Evolutionary conservation across 306 rosid species (phyloP), one percentile per base, ranked within the genome.

Genomic region (Lathyrus sativus): DNA sequence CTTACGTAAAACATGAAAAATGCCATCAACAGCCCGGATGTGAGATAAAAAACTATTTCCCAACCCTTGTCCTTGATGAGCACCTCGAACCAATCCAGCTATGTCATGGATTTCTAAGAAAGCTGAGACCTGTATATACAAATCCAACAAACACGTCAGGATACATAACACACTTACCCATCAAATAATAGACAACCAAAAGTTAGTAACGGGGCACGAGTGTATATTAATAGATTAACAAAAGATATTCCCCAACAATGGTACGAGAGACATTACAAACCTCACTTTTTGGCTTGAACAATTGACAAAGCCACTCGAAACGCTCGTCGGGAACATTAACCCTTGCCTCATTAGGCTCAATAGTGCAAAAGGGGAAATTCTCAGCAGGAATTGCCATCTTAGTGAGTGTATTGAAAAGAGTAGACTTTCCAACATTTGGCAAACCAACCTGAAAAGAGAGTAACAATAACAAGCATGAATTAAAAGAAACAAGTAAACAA

Each of bases 361-460:
- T 95, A 60, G 99, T 95, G 82, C 99, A 95, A 79, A 95, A 95
- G 13, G 99, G 99, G 81, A 95, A 95, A 79, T 95, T 95, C 82
- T 95, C 99, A 2, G 99, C 99, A 67, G 99, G 97, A 53, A 90
- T 90, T 29, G 92, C 67, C 86, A 95, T 38, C 84, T 90, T 88
- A 6, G 99, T 95, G 54, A 90, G 96, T 3, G 99, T 95, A 75
- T 95, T 90, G 49, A 95, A 95, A 62, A 95, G 96, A 0, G 99
- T 95, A 72, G 99, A 95, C 56, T 95, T 95, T 55, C 99, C 99
- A 80, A 95, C 99, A 87, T 95, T 95, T 41, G 99, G 99, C 82
- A 95, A 87, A 59, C 99, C 99, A 66, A 95, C 99, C 99, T 95
- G 78, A 65, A 75, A 61, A 55, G 11, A 10, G 28, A 65, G 38